Conservation (phyloP, 1,284 basidiomycete genomes). For the Inonotus obliquus region DNA sequence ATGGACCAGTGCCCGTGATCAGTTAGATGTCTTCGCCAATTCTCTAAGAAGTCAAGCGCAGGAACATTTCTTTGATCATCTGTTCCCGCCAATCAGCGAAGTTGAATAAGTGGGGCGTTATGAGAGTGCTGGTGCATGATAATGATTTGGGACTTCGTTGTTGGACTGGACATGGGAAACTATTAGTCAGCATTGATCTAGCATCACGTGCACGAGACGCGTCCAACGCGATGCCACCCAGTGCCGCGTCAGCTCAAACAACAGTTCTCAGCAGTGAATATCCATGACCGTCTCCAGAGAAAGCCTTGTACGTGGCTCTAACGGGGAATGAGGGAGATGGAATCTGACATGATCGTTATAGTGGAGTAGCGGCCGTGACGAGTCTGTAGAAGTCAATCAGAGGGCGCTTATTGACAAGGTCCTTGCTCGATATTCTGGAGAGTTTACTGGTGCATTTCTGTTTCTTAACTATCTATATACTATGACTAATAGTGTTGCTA, state of each 20-base stretch:
- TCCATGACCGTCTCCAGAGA: slow-evolving; percentile 12
- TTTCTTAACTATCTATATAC: neutral
- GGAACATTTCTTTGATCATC: no score
- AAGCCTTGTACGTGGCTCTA: slow-evolving; percentile 6
- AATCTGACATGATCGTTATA: slow-evolving; percentile 23
- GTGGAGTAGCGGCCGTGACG: slow-evolving; percentile 74
- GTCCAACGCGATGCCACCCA: neutral
- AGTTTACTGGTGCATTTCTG: slow-evolving; percentile 67
- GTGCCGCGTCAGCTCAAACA: neutral
- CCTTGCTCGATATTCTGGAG: slow-evolving; percentile 90
- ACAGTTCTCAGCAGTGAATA: neutral
- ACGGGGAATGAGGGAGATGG: neutral
- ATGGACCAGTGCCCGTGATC: no score
- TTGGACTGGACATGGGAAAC: no score
- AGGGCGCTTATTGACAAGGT: slow-evolving; percentile 92
- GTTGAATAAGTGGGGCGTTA: no score
- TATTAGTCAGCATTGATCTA: no score
- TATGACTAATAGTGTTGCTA: slow-evolving; percentile 20
- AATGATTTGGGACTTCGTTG: no score
- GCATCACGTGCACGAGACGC: neutral
- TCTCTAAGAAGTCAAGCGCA: no score
- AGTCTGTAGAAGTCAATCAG: slow-evolving; percentile 93
- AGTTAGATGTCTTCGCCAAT: no score
- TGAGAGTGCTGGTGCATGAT: no score
- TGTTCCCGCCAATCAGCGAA: no score